Percentiles rank a stretch among this genome's conserved stretches.
Evolutionary conservation across 768 basidiomycete genomes (phyloP).

Genomic region (Termitomyces sp.): DNA sequence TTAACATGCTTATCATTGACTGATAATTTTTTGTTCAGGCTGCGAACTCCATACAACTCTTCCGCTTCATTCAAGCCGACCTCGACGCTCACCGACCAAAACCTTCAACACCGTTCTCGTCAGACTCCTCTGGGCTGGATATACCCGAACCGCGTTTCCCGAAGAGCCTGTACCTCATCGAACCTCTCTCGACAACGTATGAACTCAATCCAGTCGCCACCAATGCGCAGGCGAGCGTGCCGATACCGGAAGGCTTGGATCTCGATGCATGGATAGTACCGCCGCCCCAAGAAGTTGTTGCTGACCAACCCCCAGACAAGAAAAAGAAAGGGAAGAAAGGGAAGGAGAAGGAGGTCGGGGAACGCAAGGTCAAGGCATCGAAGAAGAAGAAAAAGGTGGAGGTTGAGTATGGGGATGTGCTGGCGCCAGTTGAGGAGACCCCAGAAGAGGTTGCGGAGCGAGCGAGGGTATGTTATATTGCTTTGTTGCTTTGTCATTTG

Average conservation of each 20-base stretch:
- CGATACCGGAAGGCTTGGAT: conserved; percentile 81
- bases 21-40: conserved; percentile 46
- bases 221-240: conserved; percentile 78
- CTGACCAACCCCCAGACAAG: conserved; percentile 39
- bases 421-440: conserved; percentile 48
- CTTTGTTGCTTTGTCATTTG: background rate
- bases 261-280: conserved; percentile 85
- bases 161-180: conserved; percentile 84
- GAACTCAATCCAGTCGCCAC: conserved; percentile 84
- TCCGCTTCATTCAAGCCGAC: conserved; percentile 76
- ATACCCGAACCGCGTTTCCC: conserved; percentile 63
- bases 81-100: conserved; percentile 53
- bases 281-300: conserved; percentile 43
- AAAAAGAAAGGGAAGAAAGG: conserved; percentile 52
- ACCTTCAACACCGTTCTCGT: conserved; percentile 29
- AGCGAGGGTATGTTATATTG: conserved; percentile 52
- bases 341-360: conserved; percentile 28
- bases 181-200: conserved; percentile 72
- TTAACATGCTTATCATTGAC: conserved; percentile 4
- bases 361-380: conserved; percentile 24
- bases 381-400: conserved; percentile 30
- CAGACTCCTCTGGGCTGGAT: conserved; percentile 36
- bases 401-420: conserved; percentile 28
- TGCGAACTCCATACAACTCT: conserved; percentile 74
- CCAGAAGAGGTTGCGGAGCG: conserved; percentile 58